Percentiles rank a stretch among this genome's conserved stretches.
Evolutionary conservation across 2,329 filamentous ascomycete species (phyloP).

Genomic region (Diaporthe citri): DNA sequence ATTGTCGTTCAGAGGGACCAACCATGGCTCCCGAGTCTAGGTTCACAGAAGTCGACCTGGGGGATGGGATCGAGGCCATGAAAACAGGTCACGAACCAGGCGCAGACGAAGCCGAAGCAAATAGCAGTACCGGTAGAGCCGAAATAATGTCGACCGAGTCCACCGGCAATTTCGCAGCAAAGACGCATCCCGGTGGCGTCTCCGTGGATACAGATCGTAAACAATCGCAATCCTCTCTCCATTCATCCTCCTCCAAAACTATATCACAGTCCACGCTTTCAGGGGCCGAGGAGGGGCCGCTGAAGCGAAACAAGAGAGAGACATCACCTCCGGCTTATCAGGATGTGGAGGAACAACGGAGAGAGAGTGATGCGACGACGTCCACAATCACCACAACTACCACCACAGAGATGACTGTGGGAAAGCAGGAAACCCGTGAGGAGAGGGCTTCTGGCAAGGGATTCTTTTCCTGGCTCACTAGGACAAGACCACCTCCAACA

Average conservation of each 20-base stretch:
- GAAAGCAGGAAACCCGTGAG: not conserved
- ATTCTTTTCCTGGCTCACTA: slow-evolving; percentile 14
- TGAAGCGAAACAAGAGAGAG: not conserved
- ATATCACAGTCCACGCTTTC: not conserved
- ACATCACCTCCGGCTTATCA: slow-evolving; percentile 13
- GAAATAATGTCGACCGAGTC: not conserved
- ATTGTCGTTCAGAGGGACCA: not conserved
- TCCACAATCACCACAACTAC: not conserved
- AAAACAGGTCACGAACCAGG: not conserved
- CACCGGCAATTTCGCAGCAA: no score
- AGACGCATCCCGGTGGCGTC: not conserved
- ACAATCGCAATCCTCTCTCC: not conserved
- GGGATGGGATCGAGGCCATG: not conserved
- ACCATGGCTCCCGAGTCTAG: not conserved
- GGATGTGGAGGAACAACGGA: not conserved
- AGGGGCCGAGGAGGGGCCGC: not conserved
- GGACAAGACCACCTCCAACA: slow-evolving; percentile 1
- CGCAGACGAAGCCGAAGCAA: not conserved
- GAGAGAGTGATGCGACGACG: not conserved
- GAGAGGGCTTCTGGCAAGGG: slow-evolving; percentile 14
- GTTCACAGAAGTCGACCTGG: slow-evolving; percentile 1
- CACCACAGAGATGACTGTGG: not conserved
- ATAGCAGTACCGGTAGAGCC: not conserved
- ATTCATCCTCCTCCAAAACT: not conserved
- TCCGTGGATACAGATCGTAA: not conserved